Evolutionary conservation across 352 stramenopile species (phyloP).

Genomic region (Phytophthora ohioensis): DNA sequence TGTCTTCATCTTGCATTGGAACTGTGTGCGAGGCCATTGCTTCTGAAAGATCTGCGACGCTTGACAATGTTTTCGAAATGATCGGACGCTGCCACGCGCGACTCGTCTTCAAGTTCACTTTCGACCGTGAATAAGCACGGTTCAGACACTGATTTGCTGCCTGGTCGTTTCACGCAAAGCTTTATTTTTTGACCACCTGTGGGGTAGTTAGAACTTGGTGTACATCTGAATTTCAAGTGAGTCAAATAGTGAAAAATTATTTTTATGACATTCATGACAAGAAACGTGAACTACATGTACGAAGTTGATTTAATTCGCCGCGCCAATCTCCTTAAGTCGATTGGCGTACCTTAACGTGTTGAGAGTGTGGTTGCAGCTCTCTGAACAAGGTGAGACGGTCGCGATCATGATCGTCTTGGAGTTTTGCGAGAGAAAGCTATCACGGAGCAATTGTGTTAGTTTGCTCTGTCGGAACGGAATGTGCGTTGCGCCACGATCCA

Average conservation of each 20-base stretch:
- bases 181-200: no score
- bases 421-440: conserved; percentile 93
- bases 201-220: no score
- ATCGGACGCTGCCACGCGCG: no score
- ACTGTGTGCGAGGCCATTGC: conserved; percentile 9
- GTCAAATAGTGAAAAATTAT: background rate
- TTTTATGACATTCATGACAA: conserved; percentile 12
- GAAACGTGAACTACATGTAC: background rate
- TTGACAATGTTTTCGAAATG: background rate
- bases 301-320: conserved; percentile 13
- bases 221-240: no score
- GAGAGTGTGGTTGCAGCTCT: conserved; percentile 95
- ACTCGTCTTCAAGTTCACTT: no score
- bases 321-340: conserved; percentile 92
- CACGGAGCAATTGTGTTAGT: conserved; percentile 94
- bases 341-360: conserved; percentile 98
- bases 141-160: no score
- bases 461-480: conserved; percentile 96
- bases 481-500: conserved; percentile 88
- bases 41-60: conserved; percentile 26
- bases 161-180: no score
- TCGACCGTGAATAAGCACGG: no score
- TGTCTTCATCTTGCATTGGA: conserved; percentile 1
- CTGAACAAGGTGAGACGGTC: conserved; percentile 93
- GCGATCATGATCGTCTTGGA: conserved; percentile 96